Conservation (phyloP, 2,329 filamentous ascomycete species). For the Fonsecaea monophora region DNA sequence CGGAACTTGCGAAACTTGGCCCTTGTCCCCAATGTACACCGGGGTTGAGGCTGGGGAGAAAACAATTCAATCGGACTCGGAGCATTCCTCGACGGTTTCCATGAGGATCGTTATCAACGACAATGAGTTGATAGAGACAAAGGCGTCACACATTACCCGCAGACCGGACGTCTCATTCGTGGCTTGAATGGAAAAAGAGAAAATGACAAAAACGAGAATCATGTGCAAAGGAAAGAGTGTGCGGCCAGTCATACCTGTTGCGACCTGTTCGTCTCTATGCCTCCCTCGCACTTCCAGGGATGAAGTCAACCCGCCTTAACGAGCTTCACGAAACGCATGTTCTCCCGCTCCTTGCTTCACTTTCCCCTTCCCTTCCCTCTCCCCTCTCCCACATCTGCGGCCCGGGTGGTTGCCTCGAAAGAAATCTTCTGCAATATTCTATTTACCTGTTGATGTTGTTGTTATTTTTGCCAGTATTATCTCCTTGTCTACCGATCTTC, state of each 20-base stretch:
- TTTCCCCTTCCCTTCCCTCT: background rate
- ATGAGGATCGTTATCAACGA: constrained; percentile 8
- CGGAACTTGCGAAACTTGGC: background rate
- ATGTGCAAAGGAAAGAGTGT: constrained; percentile 7
- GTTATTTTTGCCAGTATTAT: constrained; percentile 74
- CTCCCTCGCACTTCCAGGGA: background rate
- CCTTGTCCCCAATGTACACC: background rate
- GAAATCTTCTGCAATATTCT: too few relatives aligned
- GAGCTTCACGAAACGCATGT: background rate
- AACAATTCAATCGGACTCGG: constrained; percentile 1
- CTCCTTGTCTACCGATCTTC: constrained; percentile 74
- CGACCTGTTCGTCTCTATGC: too few relatives aligned
- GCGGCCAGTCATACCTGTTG: background rate
- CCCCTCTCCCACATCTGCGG: too few relatives aligned
- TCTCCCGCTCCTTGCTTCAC: background rate
- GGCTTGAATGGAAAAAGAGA: constrained; percentile 16
- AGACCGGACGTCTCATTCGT: constrained; percentile 25
- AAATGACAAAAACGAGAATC: background rate
- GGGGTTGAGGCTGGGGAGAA: background rate
- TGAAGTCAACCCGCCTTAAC: constrained; percentile 2
- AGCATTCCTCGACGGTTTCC: constrained; percentile 11
- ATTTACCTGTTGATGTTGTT: too few relatives aligned
- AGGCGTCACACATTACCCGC: constrained; percentile 30
- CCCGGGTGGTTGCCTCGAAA: too few relatives aligned
- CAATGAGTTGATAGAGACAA: constrained; percentile 24